Conservation (phyloP, 2,329 filamentous ascomycete species). For the Penicillium rolfsii region DNA sequence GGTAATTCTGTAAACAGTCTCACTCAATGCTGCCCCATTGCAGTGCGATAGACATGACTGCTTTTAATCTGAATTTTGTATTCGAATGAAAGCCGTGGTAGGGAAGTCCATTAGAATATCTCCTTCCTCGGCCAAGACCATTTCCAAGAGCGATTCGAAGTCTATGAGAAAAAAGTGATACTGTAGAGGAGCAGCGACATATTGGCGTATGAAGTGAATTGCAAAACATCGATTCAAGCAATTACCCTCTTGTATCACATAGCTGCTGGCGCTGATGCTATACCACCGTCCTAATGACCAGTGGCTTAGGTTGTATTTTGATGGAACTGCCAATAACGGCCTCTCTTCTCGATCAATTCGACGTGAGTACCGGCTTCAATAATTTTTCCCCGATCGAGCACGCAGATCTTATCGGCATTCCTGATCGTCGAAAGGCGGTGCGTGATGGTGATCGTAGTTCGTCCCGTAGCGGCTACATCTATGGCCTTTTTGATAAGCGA, state of each 20-base stretch:
- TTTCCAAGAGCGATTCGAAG: no score
- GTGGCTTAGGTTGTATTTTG: neutral
- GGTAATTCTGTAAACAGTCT: neutral
- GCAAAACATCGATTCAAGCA: neutral
- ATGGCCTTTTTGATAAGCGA: neutral
- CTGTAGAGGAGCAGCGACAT: no score
- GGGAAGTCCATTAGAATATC: no score
- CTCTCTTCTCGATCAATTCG: neutral
- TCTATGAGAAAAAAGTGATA: no score
- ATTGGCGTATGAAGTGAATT: no score
- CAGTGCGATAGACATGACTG: neutral
- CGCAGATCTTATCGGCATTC: neutral
- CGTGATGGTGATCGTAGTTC: neutral
- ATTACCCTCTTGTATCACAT: neutral
- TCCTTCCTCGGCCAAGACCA: no score
- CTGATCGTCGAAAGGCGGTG: neutral
- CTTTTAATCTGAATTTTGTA: no score
- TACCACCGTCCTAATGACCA: neutral
- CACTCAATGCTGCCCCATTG: neutral
- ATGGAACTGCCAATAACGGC: neutral
- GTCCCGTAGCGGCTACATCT: neutral
- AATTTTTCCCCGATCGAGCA: neutral
- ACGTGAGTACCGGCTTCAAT: neutral
- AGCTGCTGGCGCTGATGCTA: neutral
- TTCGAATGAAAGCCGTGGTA: no score